A percentile compares a stretch with the other conserved stretches of the same genome.
phyloP scores from a whole-genome alignment of 2,329 filamentous ascomycete species.

The Diaporthe ilicicola region DNA sequence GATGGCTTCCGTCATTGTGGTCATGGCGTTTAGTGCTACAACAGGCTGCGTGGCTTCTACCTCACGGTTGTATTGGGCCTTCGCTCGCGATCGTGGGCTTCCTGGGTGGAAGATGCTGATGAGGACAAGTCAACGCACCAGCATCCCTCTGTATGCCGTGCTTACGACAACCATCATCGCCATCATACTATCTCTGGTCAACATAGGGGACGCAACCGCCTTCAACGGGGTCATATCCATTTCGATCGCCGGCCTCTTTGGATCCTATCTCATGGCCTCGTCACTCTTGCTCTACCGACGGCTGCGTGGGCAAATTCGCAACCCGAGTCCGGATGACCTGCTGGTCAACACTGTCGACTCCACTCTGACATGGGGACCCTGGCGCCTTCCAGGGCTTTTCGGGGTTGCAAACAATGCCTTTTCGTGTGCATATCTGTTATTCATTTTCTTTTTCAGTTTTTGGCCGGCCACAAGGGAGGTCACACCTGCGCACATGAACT shows the following conservation, averaged over 20 bases:
- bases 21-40: conserved; percentile 60
- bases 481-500: conserved; percentile 54
- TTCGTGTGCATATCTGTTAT: conserved; percentile 59
- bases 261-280: conserved; percentile 52
- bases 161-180: conserved; percentile 10
- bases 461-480: conserved; percentile 51
- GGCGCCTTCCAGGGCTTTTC: conserved; percentile 58
- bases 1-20: conserved; percentile 58
- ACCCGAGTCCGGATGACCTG: not conserved
- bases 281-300: conserved; percentile 52
- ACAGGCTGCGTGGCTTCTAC: conserved; percentile 66
- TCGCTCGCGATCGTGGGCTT: conserved; percentile 54
- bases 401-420: conserved; percentile 64
- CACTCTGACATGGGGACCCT: conserved; percentile 59
- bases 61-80: conserved; percentile 65
- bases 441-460: conserved; percentile 66
- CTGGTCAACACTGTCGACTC: conserved; percentile 19
- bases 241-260: conserved; percentile 51
- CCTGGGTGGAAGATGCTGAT: too few species aligned
- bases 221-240: conserved; percentile 50
- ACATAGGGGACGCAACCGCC: conserved; percentile 18
- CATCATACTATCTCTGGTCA: conserved; percentile 1
- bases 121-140: too few species aligned
- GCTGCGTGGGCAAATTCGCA: not conserved
- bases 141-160: conserved; percentile 23